Evolutionary conservation across 352 stramenopile species (phyloP).

Genomic region (Phytophthora cryptogea): DNA sequence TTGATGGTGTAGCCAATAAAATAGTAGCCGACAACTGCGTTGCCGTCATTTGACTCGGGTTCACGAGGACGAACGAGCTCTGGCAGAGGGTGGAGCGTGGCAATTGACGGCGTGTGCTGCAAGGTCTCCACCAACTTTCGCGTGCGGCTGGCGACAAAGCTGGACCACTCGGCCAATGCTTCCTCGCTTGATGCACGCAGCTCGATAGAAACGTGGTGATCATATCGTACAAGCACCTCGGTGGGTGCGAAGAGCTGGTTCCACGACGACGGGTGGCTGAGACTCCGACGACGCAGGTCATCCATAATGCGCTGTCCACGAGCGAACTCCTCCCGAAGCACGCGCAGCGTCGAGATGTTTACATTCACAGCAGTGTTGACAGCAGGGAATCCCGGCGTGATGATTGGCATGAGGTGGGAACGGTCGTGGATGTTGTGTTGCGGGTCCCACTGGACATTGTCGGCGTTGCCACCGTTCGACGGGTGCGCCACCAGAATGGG

Average conservation of each 20-base stretch:
- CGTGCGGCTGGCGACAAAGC: slow-evolving; percentile 81
- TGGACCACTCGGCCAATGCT: slow-evolving; percentile 65
- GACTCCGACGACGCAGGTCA: slow-evolving; percentile 60
- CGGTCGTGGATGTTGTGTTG: slow-evolving; percentile 78
- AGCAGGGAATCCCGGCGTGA: slow-evolving; percentile 82
- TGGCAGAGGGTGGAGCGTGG: slow-evolving; percentile 72
- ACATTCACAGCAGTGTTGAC: slow-evolving; percentile 89
- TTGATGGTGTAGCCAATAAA: slow-evolving; percentile 73
- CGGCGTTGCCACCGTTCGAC: slow-evolving; percentile 38
- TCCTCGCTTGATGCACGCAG: slow-evolving; percentile 59
- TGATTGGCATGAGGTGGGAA: slow-evolving; percentile 86
- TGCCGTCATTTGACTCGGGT: slow-evolving; percentile 5
- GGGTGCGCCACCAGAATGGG: slow-evolving; percentile 77
- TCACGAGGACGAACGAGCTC: slow-evolving; percentile 50
- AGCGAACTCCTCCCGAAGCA: slow-evolving; percentile 77
- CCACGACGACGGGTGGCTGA: slow-evolving; percentile 74
- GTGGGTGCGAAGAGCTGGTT: slow-evolving; percentile 75
- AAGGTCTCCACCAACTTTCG: slow-evolving; percentile 85
- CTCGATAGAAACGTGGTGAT: slow-evolving; percentile 81
- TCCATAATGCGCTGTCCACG: slow-evolving; percentile 80
- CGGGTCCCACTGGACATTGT: slow-evolving; percentile 74
- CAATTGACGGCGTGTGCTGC: slow-evolving; percentile 64
- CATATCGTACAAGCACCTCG: slow-evolving; percentile 84
- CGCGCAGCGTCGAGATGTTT: slow-evolving; percentile 71
- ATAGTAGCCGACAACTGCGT: slow-evolving; percentile 52